Conservation (phyloP, 192 early-diverging fungal genomes). For the Coemansia sp. region DNA sequence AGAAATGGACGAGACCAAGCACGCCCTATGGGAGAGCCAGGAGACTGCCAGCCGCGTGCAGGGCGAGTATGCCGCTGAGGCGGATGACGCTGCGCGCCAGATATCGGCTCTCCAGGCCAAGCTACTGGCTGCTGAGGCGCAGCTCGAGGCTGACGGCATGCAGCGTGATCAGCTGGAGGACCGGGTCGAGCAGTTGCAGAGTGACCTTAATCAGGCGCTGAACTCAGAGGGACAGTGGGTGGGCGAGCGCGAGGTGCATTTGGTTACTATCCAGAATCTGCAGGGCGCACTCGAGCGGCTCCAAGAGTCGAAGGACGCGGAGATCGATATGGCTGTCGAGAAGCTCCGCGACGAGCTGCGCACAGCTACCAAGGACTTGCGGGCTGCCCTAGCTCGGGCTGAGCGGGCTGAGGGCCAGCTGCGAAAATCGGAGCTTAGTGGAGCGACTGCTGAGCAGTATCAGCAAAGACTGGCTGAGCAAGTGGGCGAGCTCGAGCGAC, state of each 20-base stretch:
- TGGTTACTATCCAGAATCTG: slow-evolving; percentile 74
- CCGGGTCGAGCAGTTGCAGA: slow-evolving; percentile 54
- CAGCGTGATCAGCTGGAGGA: slow-evolving; percentile 42
- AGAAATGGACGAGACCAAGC: slow-evolving; percentile 32
- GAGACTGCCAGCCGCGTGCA: slow-evolving; percentile 29
- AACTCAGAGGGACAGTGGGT: slow-evolving; percentile 60
- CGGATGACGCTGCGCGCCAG: slow-evolving; percentile 27
- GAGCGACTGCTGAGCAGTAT: slow-evolving; percentile 54
- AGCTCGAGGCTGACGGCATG: slow-evolving; percentile 23
- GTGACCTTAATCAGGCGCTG: slow-evolving; percentile 56
- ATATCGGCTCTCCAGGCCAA: slow-evolving; percentile 16
- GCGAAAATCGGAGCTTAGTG: slow-evolving; percentile 28
- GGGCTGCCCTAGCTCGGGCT: slow-evolving; percentile 60
- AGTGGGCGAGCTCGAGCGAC: slow-evolving; percentile 55
- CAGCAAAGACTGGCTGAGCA: slow-evolving; percentile 56
- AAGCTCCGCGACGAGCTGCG: slow-evolving; percentile 54
- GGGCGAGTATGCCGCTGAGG: slow-evolving; percentile 23
- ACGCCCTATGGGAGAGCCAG: slow-evolving; percentile 46
- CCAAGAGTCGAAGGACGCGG: slow-evolving; percentile 71
- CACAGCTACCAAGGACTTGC: slow-evolving; percentile 45
- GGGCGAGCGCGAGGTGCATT: slow-evolving; percentile 59
- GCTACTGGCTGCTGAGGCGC: slow-evolving; percentile 30
- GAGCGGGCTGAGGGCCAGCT: slow-evolving; percentile 31
- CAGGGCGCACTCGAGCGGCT: slow-evolving; percentile 87
- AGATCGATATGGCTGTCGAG: slow-evolving; percentile 61